Base-by-base conservation (phyloP, 768 basidiomycete genomes). In the Rhizopogon vinicolor region DNA sequence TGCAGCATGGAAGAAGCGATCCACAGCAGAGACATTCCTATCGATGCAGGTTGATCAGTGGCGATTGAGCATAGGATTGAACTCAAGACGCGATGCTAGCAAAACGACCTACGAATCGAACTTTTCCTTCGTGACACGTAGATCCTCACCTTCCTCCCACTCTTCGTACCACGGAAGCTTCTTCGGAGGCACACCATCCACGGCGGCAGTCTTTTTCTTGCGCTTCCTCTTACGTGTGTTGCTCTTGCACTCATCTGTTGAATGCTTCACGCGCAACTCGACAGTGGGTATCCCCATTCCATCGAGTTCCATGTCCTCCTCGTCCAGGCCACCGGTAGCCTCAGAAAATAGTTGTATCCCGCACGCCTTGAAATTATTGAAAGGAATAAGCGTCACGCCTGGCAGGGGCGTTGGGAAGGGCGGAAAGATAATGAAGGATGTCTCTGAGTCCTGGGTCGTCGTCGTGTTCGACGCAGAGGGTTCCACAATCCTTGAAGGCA, bases 241-340 rank as follows among this genome's bases (percentile, higher is more conserved):
- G 45, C 80, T 82, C 68, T 84, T 85, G 56, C 81, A 80, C 53
- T 69, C 65, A 54, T 87, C 85, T 4, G 75, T 77, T 1, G 65
- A 58, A 61, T 91, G 89, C 50, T 76, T 79, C 35, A 72, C 70
- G 29, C 68, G 67, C 53, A 89, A 69, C 39, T 72, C 64, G 22
- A 91, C 71, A 12, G 91, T 91, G 0, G 84, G 83, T 51, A 90
- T 80, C 9, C 86, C 88, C 1, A 80, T 65, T 0, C 78, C 81
- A 63, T 93, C 90, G 49, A 81, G 69, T 68, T 92, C 89, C 33
- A 71, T 65, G n/a, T 78, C 81, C 9, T 77, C 74, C 40, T 54
- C 69, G 16, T 74, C 75, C 18, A 72, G 72, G 1, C 51, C 52
- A 2, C 51, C 61, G 25, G 61, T 72, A n/a, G 65, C 60, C 39